phyloP scores from a whole-genome alignment of 306 rosid species.

The Oemleria cerasiformis region DNA sequence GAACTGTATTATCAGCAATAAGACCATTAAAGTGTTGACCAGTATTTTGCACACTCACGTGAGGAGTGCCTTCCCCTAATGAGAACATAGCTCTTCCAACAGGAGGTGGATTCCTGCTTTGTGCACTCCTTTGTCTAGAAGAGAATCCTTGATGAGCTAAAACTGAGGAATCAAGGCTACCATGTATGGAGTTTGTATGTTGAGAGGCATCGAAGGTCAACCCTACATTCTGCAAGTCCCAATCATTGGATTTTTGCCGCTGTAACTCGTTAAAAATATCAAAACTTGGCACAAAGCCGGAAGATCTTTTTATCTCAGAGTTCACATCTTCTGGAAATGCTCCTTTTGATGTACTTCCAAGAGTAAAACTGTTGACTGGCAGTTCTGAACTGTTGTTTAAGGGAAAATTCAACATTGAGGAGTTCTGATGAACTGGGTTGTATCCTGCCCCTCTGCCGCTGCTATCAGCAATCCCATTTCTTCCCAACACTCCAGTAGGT shows the following conservation, averaged over 20 bases:
- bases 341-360: constrained; percentile 70
- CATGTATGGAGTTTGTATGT: constrained; percentile 53
- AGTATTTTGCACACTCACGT: constrained; percentile 45
- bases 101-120: constrained; percentile 36
- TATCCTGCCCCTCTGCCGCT: constrained; percentile 49
- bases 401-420: constrained; percentile 68
- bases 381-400: constrained; percentile 68
- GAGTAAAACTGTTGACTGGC: constrained; percentile 60
- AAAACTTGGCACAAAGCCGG: constrained; percentile 54
- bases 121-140: constrained; percentile 51
- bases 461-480: constrained; percentile 52
- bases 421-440: constrained; percentile 51
- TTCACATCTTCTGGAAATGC: constrained; percentile 56
- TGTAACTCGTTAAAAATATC: constrained; percentile 75
- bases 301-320: constrained; percentile 56
- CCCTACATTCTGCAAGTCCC: constrained; percentile 68
- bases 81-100: constrained; percentile 54
- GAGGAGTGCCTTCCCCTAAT: constrained; percentile 41
- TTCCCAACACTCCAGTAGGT: constrained; percentile 49
- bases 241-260: constrained; percentile 71
- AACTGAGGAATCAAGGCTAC: constrained; percentile 61
- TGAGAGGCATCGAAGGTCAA: constrained; percentile 56
- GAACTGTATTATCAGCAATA: constrained; percentile 43
- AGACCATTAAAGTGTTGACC: constrained; percentile 47
- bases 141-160: constrained; percentile 70